Evolutionary conservation across 148 eudicot genomes (phyloP).

Genomic region (Camellia lanceoleosa): DNA sequence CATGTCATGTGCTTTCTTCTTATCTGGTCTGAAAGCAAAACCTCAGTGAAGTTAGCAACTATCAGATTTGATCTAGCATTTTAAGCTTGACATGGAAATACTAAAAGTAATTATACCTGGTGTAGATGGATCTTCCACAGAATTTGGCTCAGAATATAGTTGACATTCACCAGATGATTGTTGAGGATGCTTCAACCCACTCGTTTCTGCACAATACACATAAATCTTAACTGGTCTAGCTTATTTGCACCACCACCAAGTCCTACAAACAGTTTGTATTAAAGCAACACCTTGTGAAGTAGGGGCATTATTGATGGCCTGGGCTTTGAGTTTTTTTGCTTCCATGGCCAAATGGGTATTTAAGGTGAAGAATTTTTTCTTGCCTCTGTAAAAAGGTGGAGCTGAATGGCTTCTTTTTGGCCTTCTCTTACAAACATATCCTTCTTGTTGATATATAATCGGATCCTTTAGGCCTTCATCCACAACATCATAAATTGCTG

Average conservation of each 20-base stretch:
- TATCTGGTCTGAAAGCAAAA: conserved; percentile 44
- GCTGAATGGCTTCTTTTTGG: conserved; percentile 79
- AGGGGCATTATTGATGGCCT: conserved; percentile 15
- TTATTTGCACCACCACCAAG: background rate
- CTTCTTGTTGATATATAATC: conserved; percentile 21
- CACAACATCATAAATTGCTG: conserved; percentile 19
- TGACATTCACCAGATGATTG: conserved; percentile 21
- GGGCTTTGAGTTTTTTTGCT: conserved; percentile 23
- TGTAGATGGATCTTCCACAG: conserved; percentile 25
- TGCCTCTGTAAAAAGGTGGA: conserved; percentile 69
- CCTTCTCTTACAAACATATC: conserved; percentile 19
- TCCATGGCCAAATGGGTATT: conserved; percentile 26
- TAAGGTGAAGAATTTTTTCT: conserved; percentile 43
- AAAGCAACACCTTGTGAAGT: conserved; percentile 27
- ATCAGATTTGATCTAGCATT: conserved; percentile 13
- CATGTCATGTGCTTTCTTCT: conserved; percentile 26
- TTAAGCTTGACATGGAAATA: conserved; percentile 3
- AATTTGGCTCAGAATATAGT: conserved; percentile 24
- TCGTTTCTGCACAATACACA: conserved; percentile 36
- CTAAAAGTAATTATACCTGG: conserved; percentile 36
- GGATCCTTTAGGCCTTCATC: conserved; percentile 22
- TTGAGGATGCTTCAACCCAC: conserved; percentile 30
- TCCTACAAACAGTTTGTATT: background rate
- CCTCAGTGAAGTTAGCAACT: background rate
- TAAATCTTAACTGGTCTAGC: background rate